Base-by-base conservation (phyloP, 176 grass and related monocot genomes). In the Secale cereale region DNA sequence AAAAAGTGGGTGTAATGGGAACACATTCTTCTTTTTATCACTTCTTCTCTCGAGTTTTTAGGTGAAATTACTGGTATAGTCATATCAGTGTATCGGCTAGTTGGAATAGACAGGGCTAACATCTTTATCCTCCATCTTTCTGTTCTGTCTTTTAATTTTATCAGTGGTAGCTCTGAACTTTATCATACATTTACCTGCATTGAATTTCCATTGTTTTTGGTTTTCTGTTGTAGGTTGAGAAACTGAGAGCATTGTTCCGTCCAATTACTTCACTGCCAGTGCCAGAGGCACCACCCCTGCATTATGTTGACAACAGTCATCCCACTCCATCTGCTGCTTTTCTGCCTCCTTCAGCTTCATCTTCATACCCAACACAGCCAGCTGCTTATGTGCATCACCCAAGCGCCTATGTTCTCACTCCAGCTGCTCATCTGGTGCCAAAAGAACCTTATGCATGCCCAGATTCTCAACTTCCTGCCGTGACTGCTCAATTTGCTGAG, bases 211-310 rank as follows among this genome's bases (percentile, higher is more conserved):
- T 60, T 73, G 48, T 67, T 80, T 29, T 78, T 83, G 33, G 23
- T 62, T 40, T 70, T 89, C 32, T 76, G 25, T 82, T 89, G 76
- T 79, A 94, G 92, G 86, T 94, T 64, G 65, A 81, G 52, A 89
- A 89, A 63, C 60, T 94, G 81, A 87, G 78, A 40, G 43, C 37
- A 19, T 78, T 91, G 72, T 94, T 91, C 70, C 65, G 40, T n/a
- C 81, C 92, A 81, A 40, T 87, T 77, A 14, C 5, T 88, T 25
- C 68, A 76, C 30, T 74, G 73, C 76, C 60, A 76, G 31, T 74
- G 73, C 76, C 60, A 76, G 78, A 86, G 59, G 82, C 79, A 48
- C 35, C 59, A 80, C 60, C 82, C 5, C 20, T 20, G 13, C 71
- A 86, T 33, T 78, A 82, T 89, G 79, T 71, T 83, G 70, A 81